Evolutionary conservation across 345 rosid species (phyloP), one percentile per base, ranked within the genome.

Genomic region (Physaria fendleri): DNA sequence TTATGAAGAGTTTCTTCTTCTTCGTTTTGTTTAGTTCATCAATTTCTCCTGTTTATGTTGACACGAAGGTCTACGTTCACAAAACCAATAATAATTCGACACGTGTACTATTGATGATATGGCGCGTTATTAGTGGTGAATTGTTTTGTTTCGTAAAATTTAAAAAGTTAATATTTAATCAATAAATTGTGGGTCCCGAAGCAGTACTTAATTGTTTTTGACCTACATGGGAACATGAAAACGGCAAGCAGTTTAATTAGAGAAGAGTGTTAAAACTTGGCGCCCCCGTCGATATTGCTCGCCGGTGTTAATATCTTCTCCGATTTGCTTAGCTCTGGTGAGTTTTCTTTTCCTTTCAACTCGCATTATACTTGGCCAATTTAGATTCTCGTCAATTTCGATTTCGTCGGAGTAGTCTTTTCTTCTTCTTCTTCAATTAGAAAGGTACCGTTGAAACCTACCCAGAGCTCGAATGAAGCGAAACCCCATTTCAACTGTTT

Each of bases 61-160:
- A 38, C 42, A 38, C 42, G 42, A 1, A 38, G 42, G 42, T 14
- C 1, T 38, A 38, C 42, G 42, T 38, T 38, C 7, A 38, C 9
- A 6, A 13, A 2, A 9, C 42, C 4, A 38, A 38, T 38, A 18
- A 38, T 6, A 14, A 14, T 38, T 38, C 0, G 3, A 38, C 42
- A 38, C 42, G 42, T 38, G 42, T 38, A 0, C 0, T 0, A 13
- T 38, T 38, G 18, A 14, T 14, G 18, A 38, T 8, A 38, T 38
- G 42, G 64, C 69, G 27, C 3, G 2, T 55, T 62, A 14, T 63
- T 58, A 63, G 8, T 55, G 74, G 63, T 46, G 10, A n/a, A n/a
- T n/a, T n/a, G n/a, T n/a, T n/a, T n/a, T n/a, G n/a, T n/a, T n/a
- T n/a, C n/a, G n/a, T n/a, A n/a, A n/a, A n/a, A n/a, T n/a, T n/a